phyloP scores from a whole-genome alignment of 176 grass and related monocot species.

The Puccinellia tenuiflora region DNA sequence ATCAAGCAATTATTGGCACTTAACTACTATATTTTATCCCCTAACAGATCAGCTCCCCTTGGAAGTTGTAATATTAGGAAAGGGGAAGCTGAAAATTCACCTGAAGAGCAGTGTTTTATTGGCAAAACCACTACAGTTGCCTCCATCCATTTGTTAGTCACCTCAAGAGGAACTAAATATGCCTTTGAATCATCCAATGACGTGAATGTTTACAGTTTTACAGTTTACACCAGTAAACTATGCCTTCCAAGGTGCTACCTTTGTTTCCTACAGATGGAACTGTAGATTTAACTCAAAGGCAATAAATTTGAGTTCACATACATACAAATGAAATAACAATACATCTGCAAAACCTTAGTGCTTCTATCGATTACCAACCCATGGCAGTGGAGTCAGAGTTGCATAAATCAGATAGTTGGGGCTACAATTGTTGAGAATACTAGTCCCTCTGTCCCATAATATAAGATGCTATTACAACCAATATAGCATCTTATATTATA shows the following conservation, averaged over 20 bases:
- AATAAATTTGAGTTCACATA: conserved; percentile 10
- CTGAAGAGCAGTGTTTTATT: conserved; percentile 49
- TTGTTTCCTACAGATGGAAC: conserved; percentile 47
- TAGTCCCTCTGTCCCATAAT: no score
- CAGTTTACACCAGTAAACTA: conserved; percentile 39
- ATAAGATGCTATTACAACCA: no score
- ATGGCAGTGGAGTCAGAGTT: not conserved
- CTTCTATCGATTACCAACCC: not conserved
- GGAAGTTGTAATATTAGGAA: conserved; percentile 13
- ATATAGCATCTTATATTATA: no score
- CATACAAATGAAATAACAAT: not conserved
- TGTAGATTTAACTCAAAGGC: conserved; percentile 33
- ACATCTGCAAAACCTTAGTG: not conserved
- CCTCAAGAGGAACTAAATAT: conserved; percentile 41
- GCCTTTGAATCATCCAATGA: conserved; percentile 40
- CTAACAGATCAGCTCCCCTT: conserved; percentile 45
- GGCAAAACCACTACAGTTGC: conserved; percentile 37
- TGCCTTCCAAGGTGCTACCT: conserved; percentile 40
- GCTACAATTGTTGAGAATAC: not conserved
- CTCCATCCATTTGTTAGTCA: conserved; percentile 49
- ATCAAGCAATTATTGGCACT: not conserved
- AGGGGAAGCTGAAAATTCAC: conserved; percentile 57
- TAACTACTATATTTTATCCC: not conserved
- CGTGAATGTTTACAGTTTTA: conserved; percentile 37
- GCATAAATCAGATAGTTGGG: not conserved